Evolutionary conservation across 352 stramenopile species (phyloP), one percentile per base, ranked within the genome.

Genomic region (Globisporangium polare): DNA sequence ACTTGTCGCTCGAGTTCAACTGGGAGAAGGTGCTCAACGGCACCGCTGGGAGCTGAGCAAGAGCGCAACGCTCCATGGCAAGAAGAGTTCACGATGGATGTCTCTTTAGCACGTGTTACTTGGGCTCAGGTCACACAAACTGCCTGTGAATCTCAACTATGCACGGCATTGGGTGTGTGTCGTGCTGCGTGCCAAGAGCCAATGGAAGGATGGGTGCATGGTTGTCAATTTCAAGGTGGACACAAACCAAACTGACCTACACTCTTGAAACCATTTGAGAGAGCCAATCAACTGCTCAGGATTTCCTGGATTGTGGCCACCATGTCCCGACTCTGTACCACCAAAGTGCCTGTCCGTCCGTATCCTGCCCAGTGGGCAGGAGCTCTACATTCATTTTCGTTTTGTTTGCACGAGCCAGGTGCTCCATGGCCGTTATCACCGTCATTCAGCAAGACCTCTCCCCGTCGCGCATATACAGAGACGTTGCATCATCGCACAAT

Each of bases 1-100:
- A 67, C 33, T 12, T 67, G 13, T 59, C 59, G 8, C 62, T 72
- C 6, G 4, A 60, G 15, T 72, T 72, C 33, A 43, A 72, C 47
- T 69, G 57, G 52, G 50, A 49, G 15, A 63, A 69, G 18, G 46
- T 69, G 17, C 53, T 72, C 18, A 52, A 63, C 15, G 62, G 31
- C 33, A 43, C 53, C 27, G 20, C 41, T 57, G 47, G 58, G 1
- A 50, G 24, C 35, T 58, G 58, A 50, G 29, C 29, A 8, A 35
- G 29, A 35, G 29, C n/a, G n/a, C n/a, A n/a, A n/a, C n/a, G n/a
- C n/a, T n/a, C n/a, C n/a, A n/a, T n/a, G n/a, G n/a, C n/a, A n/a
- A n/a, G n/a, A n/a, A n/a, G n/a, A n/a, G n/a, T n/a, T n/a, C n/a
- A n/a, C n/a, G n/a, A n/a, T n/a, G n/a, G n/a, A n/a, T n/a, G n/a